These are phyloP conservation scores for Dionaea muscipula DNA, from an alignment of 179 eudicot genomes.

Conservation along the genomic window DNA sequence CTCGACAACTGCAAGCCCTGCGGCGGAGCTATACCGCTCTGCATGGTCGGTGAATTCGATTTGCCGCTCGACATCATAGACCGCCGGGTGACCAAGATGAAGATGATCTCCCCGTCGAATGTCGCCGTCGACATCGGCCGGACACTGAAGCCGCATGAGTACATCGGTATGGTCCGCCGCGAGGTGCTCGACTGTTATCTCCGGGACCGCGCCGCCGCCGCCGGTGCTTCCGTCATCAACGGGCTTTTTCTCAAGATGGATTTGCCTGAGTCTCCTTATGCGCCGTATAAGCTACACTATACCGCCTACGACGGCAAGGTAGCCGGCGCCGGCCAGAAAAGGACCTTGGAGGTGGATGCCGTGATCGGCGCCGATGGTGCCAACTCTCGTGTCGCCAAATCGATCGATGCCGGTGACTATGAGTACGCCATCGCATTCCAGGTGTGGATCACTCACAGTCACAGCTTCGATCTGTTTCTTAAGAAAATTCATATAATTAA, in stretches of 20 bases:
- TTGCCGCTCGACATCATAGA: constrained; percentile 59
- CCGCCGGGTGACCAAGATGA: constrained; percentile 58
- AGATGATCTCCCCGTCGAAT: constrained; percentile 70
- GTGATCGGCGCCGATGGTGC: constrained; percentile 96
- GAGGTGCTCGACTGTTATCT: constrained; percentile 56
- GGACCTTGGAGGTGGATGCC: constrained; percentile 71
- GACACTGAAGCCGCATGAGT: constrained; percentile 60
- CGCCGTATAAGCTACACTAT: constrained; percentile 62
- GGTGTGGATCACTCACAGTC: not conserved
- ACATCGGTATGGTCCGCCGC: constrained; percentile 68
- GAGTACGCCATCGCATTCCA: constrained; percentile 97
- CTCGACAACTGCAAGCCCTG: constrained; percentile 62
- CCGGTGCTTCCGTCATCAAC: constrained; percentile 69
- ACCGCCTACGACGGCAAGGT: constrained; percentile 63
- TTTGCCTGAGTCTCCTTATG: constrained; percentile 24
- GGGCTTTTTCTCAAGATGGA: constrained; percentile 87
- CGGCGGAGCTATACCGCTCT: constrained; percentile 60
- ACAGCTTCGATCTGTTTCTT: too few relatives aligned
- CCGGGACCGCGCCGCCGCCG: constrained; percentile 48
- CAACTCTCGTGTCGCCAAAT: constrained; percentile 81
- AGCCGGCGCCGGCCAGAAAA: constrained; percentile 50
- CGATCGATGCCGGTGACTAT: constrained; percentile 80
- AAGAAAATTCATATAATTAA: too few relatives aligned
- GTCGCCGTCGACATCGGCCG: constrained; percentile 57
- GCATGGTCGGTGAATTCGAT: constrained; percentile 70